Evolutionary conservation across 305 asterid species (phyloP).

Genomic region (Rubia tinctorum): DNA sequence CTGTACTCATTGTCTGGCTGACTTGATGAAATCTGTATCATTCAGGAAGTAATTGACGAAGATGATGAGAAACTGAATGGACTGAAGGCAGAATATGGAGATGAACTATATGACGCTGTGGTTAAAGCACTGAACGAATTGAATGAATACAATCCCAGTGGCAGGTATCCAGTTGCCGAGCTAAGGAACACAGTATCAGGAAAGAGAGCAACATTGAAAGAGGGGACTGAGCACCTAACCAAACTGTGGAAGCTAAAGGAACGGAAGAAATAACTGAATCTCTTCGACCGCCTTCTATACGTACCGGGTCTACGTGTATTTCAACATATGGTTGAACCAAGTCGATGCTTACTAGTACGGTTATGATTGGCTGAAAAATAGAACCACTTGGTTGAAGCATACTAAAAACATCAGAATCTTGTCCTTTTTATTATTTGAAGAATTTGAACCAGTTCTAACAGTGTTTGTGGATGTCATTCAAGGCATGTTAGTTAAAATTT

Average conservation of each 20-base stretch:
- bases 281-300: background rate
- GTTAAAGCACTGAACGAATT: constrained; percentile 58
- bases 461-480: too few species aligned
- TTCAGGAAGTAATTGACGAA: constrained; percentile 26
- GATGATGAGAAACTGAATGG: constrained; percentile 54
- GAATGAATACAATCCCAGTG: constrained; percentile 74
- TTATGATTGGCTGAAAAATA: too few species aligned
- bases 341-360: background rate
- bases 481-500: too few species aligned
- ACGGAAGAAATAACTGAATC: background rate
- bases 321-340: background rate
- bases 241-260: constrained; percentile 1
- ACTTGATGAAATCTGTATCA: background rate
- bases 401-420: too few species aligned
- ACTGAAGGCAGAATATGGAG: constrained; percentile 46
- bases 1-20: background rate
- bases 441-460: too few species aligned
- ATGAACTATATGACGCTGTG: constrained; percentile 48
- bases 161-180: constrained; percentile 61
- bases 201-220: background rate
- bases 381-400: too few species aligned
- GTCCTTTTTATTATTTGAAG: too few species aligned
- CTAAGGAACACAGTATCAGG: constrained; percentile 15
- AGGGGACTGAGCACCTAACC: background rate
- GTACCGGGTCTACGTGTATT: background rate